Base-by-base conservation (phyloP, 2,329 filamentous ascomycete species). In the Hymenoscyphus fraxineus region DNA sequence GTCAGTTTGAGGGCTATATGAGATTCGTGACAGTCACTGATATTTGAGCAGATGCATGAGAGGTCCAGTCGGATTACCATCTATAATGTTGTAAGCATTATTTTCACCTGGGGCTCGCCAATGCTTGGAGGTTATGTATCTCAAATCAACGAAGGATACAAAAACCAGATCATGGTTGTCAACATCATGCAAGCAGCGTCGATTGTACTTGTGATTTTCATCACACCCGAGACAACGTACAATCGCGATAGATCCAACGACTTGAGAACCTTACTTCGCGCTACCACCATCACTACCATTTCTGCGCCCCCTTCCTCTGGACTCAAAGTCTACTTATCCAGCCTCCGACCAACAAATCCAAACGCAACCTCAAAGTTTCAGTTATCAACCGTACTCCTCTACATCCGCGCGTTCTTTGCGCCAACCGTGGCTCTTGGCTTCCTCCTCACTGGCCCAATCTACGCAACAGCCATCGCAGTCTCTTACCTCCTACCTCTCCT, bases 91-190 rank as follows among this genome's bases (percentile, higher is more conserved):
- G 72, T 83, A 2, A 77, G 76, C 27, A 73, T 82, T 10, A 74
- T 78, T 10, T 79, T 80, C 4, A 84, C 80, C 1, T 85, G 83
- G 81, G 83, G 83, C 41, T 76, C 80, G 0, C 85, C 85, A 0
- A 75, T 87, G 3, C 70, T 86, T 5, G 82, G 83, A 19, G 83
- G 84, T 1, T 76, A 80, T 27, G 76, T 80, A 44, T 82, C 82
- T 0, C 75, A 76, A 59, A 73, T 75, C 16, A 67, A 71, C 1
- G 68, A 74, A 39, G 78, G 80, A 6, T 81, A 82, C 71, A 77
- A 77, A 13, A 73, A 80, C 31, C 82, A 83, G 64, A 85, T 85
- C 66, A 79, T 80, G 65, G 78, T 86, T 58, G 77, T 86, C 66
- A 81, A 77, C 70, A 74, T 77, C 54, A 80, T 86, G 65, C 77